Percentiles rank a stretch among this genome's conserved stretches.
Evolutionary conservation across 2,329 filamentous ascomycete species (phyloP).

Genomic region (Penicillium verrucosum): DNA sequence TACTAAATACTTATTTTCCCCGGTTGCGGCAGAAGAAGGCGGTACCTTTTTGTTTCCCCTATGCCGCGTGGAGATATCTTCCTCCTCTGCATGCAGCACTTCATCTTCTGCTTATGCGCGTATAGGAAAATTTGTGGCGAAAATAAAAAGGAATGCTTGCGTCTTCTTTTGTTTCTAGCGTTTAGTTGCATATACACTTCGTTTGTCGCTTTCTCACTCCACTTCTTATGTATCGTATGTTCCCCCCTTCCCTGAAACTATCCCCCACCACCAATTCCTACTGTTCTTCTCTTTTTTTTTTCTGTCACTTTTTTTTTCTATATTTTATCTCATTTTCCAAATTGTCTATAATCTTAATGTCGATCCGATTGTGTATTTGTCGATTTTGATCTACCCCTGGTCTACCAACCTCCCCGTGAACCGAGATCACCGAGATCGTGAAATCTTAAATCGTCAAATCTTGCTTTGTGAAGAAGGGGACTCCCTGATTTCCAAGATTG

Average conservation of each 20-base stretch:
- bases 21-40: conserved; percentile 12
- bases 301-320: conserved; percentile 4
- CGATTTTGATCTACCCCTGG: background rate
- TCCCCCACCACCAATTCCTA: conserved; percentile 1
- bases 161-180: conserved; percentile 9
- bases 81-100: conserved; percentile 7
- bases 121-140: conserved; percentile 15
- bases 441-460: conserved; percentile 1
- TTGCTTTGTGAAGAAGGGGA: background rate
- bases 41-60: background rate
- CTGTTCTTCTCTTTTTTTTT: conserved; percentile 10
- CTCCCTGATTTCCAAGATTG: background rate
- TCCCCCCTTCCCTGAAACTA: conserved; percentile 15
- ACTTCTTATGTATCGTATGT: conserved; percentile 25
- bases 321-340: conserved; percentile 2
- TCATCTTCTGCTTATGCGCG: background rate
- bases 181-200: conserved; percentile 10
- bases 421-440: background rate
- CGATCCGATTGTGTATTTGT: background rate
- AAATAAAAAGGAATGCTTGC: conserved; percentile 19
- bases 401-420: background rate
- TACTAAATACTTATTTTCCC: conserved; percentile 4
- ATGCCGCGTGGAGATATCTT: background rate
- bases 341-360: conserved; percentile 11
- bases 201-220: conserved; percentile 13